phyloP scores from a whole-genome alignment of 2,329 filamentous ascomycete genomes.

The Fusarium odoratissimum region DNA sequence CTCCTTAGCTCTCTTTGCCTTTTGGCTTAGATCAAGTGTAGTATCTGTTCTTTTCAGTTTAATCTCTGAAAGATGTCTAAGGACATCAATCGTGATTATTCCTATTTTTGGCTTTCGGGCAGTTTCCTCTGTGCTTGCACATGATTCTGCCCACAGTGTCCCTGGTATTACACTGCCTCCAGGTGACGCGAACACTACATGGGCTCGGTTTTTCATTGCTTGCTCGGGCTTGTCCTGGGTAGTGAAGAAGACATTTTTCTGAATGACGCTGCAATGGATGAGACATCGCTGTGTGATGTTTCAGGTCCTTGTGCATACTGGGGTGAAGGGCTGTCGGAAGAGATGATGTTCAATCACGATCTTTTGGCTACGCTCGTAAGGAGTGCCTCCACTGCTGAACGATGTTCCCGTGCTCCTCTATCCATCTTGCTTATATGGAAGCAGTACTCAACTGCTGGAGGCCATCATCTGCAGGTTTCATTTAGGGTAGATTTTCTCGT shows the following conservation, averaged over 20 bases:
- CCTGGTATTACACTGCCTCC: conserved; percentile 58
- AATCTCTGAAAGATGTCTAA: conserved; percentile 89
- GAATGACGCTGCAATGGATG: background rate
- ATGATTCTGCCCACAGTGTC: conserved; percentile 52
- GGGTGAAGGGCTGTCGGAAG: too few species aligned
- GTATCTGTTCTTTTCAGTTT: conserved; percentile 98
- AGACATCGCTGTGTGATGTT: background rate
- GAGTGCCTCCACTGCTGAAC: background rate
- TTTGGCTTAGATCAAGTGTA: conserved; percentile 92
- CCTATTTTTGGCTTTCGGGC: conserved; percentile 64
- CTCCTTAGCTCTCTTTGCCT: conserved; percentile 60
- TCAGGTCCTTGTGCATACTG: background rate
- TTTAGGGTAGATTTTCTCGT: background rate
- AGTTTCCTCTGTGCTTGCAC: conserved; percentile 53
- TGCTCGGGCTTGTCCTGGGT: conserved; percentile 46
- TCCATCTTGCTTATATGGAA: background rate
- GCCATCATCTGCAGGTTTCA: background rate
- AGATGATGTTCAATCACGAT: too few species aligned
- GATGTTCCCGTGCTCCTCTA: background rate
- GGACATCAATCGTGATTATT: conserved; percentile 81
- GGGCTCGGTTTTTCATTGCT: conserved; percentile 52
- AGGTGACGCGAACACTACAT: conserved; percentile 51
- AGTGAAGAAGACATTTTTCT: conserved; percentile 48
- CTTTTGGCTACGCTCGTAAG: background rate
- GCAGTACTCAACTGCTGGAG: background rate